Evolutionary conservation across 1,284 basidiomycete species (phyloP), one percentile per base, ranked within the genome.

Genomic region (Ustilago tritici): DNA sequence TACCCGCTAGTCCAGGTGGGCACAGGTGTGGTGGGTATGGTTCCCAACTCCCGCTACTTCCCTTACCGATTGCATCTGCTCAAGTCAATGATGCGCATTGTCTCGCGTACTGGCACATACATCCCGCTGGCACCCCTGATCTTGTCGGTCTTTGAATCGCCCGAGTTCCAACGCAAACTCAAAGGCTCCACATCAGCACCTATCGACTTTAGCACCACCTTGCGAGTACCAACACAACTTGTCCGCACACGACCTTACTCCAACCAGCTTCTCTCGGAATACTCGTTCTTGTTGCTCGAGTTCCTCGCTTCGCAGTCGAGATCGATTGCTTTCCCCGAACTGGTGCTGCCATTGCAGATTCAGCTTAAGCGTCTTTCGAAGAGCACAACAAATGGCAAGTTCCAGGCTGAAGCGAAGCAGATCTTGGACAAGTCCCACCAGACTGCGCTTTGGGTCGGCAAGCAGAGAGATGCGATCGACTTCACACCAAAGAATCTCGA

Each of bases 1-100:
- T 99, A 98, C 87, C 97, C 97, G 9, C 89, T 99, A 8, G 93
- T 96, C 7, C 97, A 99, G 87, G 93, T 99, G 55, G 91, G 93
- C 50, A 89, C 97, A 38, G 97, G 97, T 46, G 93, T 95, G 55
- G 92, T 96, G 92, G 95, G 95, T 77, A 90, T 98, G 54, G 91
- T 97, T 52, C 92, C 92, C 10, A 93, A 92, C 65, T 89, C 91
- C 3, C 91, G 93, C 41, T 93, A 93, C 84, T 93, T 91, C 87
- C 93, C 93, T 2, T 90, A 93, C 71, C 92, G 93, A 76, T 88
- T 94, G 65, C 92, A 94, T 83, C 88, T 94, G 57, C 83, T 91
- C 35, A 90, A 91, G 8, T 91, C 92, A n/a, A 88, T 94, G 56
- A 87, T 92, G 43, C 91, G 92, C 65, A 88, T 94, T 70, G 89